Conservation (phyloP, 1,284 basidiomycete genomes). For the Kalmanozyma brasiliensis region DNA sequence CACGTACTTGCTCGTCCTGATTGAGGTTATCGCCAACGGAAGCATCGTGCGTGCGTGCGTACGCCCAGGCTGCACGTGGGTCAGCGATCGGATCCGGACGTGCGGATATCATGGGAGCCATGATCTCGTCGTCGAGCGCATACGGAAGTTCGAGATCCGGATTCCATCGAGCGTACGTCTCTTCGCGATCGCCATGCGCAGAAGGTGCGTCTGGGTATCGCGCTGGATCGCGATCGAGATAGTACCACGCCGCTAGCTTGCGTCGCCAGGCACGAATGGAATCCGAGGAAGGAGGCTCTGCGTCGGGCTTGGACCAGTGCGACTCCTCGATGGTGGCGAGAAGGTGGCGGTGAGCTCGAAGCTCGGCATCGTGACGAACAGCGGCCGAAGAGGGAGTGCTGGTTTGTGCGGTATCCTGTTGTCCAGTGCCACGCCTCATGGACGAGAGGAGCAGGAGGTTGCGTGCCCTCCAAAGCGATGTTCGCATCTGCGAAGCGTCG, state of each 20-base stretch:
- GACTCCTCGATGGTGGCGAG: conserved; percentile 39
- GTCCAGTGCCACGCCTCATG: conserved; percentile 13
- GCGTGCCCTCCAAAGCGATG: conserved; percentile 33
- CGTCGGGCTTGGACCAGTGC: conserved; percentile 22
- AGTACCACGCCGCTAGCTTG: conserved; percentile 38
- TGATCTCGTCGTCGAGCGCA: conserved; percentile 28
- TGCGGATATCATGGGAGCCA: conserved; percentile 14
- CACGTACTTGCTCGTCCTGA: conserved; percentile 16
- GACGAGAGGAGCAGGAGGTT: conserved; percentile 35
- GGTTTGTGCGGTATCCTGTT: not conserved
- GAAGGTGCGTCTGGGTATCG: conserved; percentile 22
- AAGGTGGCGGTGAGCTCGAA: conserved; percentile 22
- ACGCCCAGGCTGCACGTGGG: conserved; percentile 20
- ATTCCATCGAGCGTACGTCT: conserved; percentile 29
- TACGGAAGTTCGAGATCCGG: conserved; percentile 36
- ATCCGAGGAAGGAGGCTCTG: conserved; percentile 4
- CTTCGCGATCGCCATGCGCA: conserved; percentile 2
- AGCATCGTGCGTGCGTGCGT: conserved; percentile 19
- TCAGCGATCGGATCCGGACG: conserved; percentile 32
- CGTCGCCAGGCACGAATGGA: conserved; percentile 40
- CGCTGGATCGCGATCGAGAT: conserved; percentile 25
- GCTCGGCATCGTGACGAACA: conserved; percentile 7
- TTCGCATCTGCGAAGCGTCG: conserved; percentile 24
- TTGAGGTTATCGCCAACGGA: conserved; percentile 13
- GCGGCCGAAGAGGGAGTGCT: not conserved